Base-by-base conservation (phyloP, 305 asterid genomes). In the Fraxinus baroniana region DNA sequence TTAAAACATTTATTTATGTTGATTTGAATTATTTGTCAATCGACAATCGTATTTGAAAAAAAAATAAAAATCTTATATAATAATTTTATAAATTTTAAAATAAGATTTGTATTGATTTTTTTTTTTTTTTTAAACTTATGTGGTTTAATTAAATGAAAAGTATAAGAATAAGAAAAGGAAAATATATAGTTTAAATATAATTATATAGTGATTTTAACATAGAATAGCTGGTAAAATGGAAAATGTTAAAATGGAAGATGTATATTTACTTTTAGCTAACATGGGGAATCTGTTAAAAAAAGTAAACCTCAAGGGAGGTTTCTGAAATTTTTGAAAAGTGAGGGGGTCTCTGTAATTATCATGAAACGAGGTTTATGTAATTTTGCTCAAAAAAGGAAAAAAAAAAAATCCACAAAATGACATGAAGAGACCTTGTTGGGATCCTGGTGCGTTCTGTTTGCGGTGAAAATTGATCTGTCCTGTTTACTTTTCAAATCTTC, bases 381-480 rank as follows among this genome's bases (percentile, higher is more conserved):
- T 46, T 46, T 13, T 46, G 5, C 57, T 18, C 70, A n/a, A 60
- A 30, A 60, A 2, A 30, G 30, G 7, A 17, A n/a, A 5, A 57
- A 62, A 46, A 0, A 49, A 15, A 3, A 15, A 17, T 49, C 60
- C 12, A 62, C 30, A 62, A 62, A 62, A 62, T 20, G 71, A 9
- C 71, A 22, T 62, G 32, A 62, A 62, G 71, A 62, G 17, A 62
- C 32, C 32, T 62, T 62, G 28, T 2, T 6, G 32, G 71, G 35
- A 64, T 64, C 32, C 73, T 82, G 76, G 62, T 7, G 18, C 10
- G 18, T 60, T 30, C 60, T 80, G 44, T 81, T 77, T 79, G 13
- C 20, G 76, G 70, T 80, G 81, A 28, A 60, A 78, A 13, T 74
- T 15, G 24, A 22, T 83, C 13, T 18, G 57, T 39, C 49, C 44